Evolutionary conservation across 2,329 filamentous ascomycete genomes (phyloP).

Genomic region (Aureobasidium sp.): DNA sequence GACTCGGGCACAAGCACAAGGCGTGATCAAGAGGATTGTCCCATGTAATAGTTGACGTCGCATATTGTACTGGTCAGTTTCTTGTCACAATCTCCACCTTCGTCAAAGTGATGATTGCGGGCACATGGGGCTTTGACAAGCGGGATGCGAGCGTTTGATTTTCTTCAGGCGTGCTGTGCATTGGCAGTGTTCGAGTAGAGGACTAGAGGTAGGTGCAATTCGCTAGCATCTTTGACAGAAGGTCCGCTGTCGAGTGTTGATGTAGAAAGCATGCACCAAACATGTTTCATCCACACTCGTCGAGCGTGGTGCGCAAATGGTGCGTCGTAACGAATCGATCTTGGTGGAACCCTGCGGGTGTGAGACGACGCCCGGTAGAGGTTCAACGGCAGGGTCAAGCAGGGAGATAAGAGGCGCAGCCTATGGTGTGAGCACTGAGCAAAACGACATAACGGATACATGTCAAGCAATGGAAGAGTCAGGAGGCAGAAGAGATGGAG

Average conservation of each 20-base stretch:
- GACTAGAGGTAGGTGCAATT: neutral
- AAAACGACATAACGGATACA: neutral
- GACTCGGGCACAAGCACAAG: neutral
- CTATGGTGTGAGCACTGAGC: neutral
- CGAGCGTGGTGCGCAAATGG: neutral
- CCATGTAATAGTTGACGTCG: neutral
- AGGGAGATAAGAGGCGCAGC: neutral
- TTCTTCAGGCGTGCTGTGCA: neutral
- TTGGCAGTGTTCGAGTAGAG: neutral
- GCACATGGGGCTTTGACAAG: neutral
- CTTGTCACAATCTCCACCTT: conserved; percentile 1
- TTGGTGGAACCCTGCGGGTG: neutral
- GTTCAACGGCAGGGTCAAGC: neutral
- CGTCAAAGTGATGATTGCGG: conserved; percentile 4
- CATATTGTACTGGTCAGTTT: neutral
- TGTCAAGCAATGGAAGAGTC: neutral
- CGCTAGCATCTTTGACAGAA: neutral
- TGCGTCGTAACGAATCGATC: neutral
- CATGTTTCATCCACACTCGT: neutral
- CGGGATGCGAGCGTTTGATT: neutral
- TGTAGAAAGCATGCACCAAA: neutral
- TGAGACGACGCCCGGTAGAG: neutral
- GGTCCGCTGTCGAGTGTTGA: too few species aligned
- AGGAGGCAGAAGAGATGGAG: neutral
- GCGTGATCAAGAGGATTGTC: too few species aligned